Evolutionary conservation across 306 rosid species (phyloP), one percentile per base, ranked within the genome.

Genomic region (Quercus engelmannii): DNA sequence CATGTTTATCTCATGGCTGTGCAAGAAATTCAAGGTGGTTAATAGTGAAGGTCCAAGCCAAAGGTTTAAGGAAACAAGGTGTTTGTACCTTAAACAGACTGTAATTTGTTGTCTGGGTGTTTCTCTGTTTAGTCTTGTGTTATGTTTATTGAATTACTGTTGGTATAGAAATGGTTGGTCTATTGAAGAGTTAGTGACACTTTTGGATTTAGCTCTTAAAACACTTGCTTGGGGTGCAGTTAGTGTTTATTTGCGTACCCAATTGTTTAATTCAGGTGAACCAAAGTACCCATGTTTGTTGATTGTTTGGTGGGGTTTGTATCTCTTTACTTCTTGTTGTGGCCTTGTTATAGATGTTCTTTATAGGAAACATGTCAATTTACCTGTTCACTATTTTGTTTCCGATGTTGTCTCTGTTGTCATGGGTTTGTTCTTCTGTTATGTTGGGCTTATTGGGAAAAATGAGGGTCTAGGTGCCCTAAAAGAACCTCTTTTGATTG

Each of bases 261-360:
- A 71, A 17, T 41, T 80, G 55, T 46, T 41, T 26, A 65, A 38
- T 78, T 75, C 67, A n/a, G 33, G 56, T 19, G 83, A 76, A 69
- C 23, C 82, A 21, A 78, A 88, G 74, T 80, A 72, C 57, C 78
- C 85, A 3, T 52, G 19, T 49, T 63, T 74, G 41, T 73, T 88
- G 59, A 80, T 87, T 76, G 54, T 88, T 55, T 88, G 87, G 91
- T 88, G 91, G 87, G 84, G 83, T 79, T 85, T 77, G 54, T 88
- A 80, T 79, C 76, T 85, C 31, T 69, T 65, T 55, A 28, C 85
- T 55, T 83, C 84, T 54, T 78, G 78, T 68, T 85, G 72, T 74
- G 75, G 70, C 65, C 78, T 87, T 23, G 82, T 80, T 62, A 49
- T 80, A 20, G 83, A 85, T 13, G 80, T 85, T 70, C 82, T 59